Evolutionary conservation across 441 rosid genomes (phyloP).

Genomic region (Flueggea neowawraea): DNA sequence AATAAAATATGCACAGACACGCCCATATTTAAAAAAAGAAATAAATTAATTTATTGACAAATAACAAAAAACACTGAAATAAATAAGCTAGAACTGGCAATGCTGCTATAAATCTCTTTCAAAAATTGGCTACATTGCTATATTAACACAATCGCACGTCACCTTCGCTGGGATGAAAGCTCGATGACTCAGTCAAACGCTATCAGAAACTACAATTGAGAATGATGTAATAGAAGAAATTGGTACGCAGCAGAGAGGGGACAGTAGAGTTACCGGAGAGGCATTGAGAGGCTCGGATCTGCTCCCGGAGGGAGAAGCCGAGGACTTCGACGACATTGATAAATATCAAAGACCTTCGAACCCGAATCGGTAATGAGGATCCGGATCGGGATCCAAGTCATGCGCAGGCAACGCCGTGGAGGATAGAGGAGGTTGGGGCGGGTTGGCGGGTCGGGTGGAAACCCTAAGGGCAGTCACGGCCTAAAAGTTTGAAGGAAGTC

Average conservation of each 20-base stretch:
- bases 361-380: constrained; percentile 28
- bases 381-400: constrained; percentile 45
- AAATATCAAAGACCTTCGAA: constrained; percentile 14
- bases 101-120: no score
- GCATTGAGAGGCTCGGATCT: constrained; percentile 68
- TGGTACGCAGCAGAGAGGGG: not conserved
- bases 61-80: no score
- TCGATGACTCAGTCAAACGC: not conserved
- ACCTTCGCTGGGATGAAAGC: no score
- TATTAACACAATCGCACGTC: no score
- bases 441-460: not conserved
- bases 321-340: constrained; percentile 64
- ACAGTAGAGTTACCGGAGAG: constrained; percentile 39
- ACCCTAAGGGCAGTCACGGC: constrained; percentile 4
- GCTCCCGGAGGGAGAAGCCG: constrained; percentile 55
- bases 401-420: constrained; percentile 34
- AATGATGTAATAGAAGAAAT: not conserved
- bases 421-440: constrained; percentile 6
- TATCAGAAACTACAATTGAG: not conserved
- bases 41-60: no score
- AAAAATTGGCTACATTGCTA: no score
- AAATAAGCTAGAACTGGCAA: no score
- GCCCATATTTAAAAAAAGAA: not conserved
- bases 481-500: not conserved
- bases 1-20: constrained; percentile 2